phyloP scores from a whole-genome alignment of 2,329 filamentous ascomycete species.

The Byssoonygena ceratinophila region DNA sequence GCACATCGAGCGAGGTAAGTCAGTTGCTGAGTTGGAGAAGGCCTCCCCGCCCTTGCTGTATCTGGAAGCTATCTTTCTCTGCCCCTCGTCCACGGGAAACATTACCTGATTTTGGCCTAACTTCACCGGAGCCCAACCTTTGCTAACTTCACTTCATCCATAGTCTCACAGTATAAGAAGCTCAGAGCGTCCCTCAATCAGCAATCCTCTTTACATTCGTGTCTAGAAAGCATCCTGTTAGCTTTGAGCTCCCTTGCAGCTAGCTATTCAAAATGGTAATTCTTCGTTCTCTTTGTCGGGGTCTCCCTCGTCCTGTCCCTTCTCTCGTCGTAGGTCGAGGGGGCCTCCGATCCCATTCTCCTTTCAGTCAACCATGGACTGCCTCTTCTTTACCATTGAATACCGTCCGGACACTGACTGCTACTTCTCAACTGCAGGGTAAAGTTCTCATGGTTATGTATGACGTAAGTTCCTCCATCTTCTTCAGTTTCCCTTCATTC shows the following conservation, averaged over 20 bases:
- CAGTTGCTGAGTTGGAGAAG: constrained; percentile 5
- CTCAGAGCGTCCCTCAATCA: not conserved
- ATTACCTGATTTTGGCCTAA: not conserved
- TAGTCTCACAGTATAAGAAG: not conserved
- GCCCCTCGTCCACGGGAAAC: not conserved
- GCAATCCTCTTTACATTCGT: not conserved
- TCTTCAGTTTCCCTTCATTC: not conserved
- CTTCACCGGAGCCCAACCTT: not conserved
- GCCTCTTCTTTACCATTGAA: constrained; percentile 35
- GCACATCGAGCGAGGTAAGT: not conserved
- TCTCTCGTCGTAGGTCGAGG: constrained; percentile 38
- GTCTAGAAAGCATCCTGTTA: not conserved
- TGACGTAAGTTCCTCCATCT: constrained; percentile 52
- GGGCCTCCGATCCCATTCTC: not conserved
- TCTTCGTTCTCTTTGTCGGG: constrained; percentile 50
- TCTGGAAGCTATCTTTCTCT: not conserved
- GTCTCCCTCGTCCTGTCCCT: constrained; percentile 44
- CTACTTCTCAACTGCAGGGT: constrained; percentile 64
- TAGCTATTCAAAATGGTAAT: constrained; percentile 48
- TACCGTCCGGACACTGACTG: constrained; percentile 53
- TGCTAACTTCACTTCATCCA: not conserved
- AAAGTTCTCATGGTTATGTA: constrained; percentile 93
- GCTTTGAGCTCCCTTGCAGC: not conserved
- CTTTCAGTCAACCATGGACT: constrained; percentile 16
- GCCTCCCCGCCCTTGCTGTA: not conserved